phyloP scores from a whole-genome alignment of 345 rosid genomes.

The Geranium rotundifolium region DNA sequence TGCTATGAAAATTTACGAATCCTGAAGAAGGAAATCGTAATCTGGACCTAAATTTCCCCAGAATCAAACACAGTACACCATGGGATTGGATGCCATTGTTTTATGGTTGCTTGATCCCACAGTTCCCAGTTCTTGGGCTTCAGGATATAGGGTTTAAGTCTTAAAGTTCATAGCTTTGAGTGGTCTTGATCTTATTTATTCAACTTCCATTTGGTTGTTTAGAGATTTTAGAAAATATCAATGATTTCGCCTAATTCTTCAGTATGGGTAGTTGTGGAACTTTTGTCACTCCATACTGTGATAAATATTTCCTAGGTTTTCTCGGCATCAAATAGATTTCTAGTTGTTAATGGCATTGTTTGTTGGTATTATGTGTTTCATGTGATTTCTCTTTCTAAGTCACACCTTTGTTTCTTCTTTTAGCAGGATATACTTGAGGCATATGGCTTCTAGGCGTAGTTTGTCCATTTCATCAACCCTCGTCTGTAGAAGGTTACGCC shows the following conservation, averaged over 20 bases:
- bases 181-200: no score
- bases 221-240: not conserved
- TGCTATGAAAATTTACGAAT: no score
- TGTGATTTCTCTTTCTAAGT: not conserved
- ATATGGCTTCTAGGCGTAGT: slow-evolving; percentile 28
- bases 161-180: no score
- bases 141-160: no score
- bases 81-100: no score
- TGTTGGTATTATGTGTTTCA: not conserved
- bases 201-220: not conserved
- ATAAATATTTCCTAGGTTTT: not conserved
- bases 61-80: no score
- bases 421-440: not conserved
- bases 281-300: not conserved
- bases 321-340: not conserved
- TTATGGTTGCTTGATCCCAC: no score
- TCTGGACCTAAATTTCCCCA: no score
- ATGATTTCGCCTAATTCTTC: not conserved
- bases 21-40: no score
- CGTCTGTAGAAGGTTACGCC: slow-evolving; percentile 22
- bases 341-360: not conserved
- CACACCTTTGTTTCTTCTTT: not conserved
- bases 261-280: not conserved
- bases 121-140: no score
- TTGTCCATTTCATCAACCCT: slow-evolving; percentile 17